phyloP scores from a whole-genome alignment of 495 filamentous ascomycete species.

The Trichoderma erinaceum region DNA sequence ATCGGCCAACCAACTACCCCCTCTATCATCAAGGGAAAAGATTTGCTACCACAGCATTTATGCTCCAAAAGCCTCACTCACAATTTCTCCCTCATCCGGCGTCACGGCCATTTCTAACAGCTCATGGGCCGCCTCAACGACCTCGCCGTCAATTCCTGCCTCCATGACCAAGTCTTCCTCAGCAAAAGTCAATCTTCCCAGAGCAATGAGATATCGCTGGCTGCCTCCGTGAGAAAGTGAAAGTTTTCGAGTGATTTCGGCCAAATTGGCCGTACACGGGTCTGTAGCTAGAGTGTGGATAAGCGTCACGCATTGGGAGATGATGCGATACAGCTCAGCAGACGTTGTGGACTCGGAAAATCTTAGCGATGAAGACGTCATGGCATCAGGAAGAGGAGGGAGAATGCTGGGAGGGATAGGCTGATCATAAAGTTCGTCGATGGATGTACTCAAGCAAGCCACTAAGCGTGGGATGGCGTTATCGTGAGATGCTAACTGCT shows the following conservation, averaged over 20 bases:
- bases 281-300: constrained; percentile 40
- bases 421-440: constrained; percentile 40
- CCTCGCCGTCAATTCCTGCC: constrained; percentile 31
- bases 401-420: constrained; percentile 1
- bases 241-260: constrained; percentile 35
- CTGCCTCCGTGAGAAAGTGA: constrained; percentile 29
- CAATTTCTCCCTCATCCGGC: constrained; percentile 37
- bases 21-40: neutral
- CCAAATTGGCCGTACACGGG: constrained; percentile 26
- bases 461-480: constrained; percentile 37
- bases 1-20: too few species aligned
- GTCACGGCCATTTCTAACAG: constrained; percentile 42
- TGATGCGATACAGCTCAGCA: constrained; percentile 22
- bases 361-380: neutral
- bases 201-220: constrained; percentile 38
- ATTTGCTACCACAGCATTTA: constrained; percentile 14
- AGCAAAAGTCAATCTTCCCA: constrained; percentile 42
- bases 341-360: constrained; percentile 12
- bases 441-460: constrained; percentile 32
- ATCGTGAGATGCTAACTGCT: constrained; percentile 33
- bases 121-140: constrained; percentile 42
- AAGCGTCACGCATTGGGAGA: constrained; percentile 28
- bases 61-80: constrained; percentile 36
- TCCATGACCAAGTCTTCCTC: constrained; percentile 42
- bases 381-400: constrained; percentile 1